phyloP scores from a whole-genome alignment of 2,329 filamentous ascomycete species.

The Periconia sp. region DNA sequence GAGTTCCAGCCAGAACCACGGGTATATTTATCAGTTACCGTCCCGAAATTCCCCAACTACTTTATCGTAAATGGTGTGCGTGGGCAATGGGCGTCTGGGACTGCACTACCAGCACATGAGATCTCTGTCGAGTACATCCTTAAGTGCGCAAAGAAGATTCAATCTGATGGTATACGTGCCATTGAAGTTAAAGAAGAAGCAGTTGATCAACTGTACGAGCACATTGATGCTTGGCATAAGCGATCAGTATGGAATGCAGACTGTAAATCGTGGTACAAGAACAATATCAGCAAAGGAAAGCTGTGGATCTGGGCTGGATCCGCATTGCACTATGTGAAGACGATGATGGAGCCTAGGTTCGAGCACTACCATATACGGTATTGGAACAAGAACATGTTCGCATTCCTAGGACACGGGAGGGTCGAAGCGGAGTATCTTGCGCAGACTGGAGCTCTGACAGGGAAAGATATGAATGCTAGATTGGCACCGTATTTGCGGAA shows the following conservation, averaged over 20 bases:
- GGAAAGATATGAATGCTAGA: too few relatives aligned
- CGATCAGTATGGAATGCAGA: not conserved
- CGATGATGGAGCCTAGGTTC: too few relatives aligned
- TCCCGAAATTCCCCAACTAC: slow-evolving; percentile 36
- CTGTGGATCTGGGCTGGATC: too few relatives aligned
- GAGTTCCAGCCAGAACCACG: slow-evolving; percentile 9
- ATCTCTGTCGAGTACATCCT: slow-evolving; percentile 5
- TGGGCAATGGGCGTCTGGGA: slow-evolving; percentile 1
- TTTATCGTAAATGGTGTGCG: slow-evolving; percentile 9
- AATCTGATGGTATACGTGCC: not conserved
- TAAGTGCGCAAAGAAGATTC: slow-evolving; percentile 3
- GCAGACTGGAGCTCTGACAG: too few relatives aligned
- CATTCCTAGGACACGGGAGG: too few relatives aligned
- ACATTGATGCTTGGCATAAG: slow-evolving; percentile 5
- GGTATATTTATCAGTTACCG: slow-evolving; percentile 26
- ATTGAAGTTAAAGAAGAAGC: slow-evolving; percentile 2
- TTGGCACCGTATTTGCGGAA: too few relatives aligned
- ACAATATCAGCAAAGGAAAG: too few relatives aligned
- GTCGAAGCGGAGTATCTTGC: too few relatives aligned
- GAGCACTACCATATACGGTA: too few relatives aligned
- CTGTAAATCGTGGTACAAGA: slow-evolving; percentile 5
- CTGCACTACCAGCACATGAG: slow-evolving; percentile 1
- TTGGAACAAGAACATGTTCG: too few relatives aligned
- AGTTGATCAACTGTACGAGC: slow-evolving; percentile 2
- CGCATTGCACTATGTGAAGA: too few relatives aligned